phyloP scores from a whole-genome alignment of 108 stramenopile species.

The Stephanodiscus minutulus region DNA sequence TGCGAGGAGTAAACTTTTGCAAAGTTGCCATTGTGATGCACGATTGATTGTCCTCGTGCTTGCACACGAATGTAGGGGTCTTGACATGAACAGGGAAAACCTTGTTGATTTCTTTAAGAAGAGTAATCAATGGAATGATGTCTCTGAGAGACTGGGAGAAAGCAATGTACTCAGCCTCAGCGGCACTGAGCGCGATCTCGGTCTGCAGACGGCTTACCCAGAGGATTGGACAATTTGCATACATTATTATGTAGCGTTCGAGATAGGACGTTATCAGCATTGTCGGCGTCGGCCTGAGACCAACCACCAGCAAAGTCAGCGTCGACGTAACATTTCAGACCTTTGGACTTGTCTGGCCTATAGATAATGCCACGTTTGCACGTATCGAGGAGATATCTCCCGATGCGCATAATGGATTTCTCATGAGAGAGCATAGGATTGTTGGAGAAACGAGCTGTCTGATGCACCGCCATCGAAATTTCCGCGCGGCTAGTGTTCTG shows the following conservation, averaged over 20 bases:
- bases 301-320: constrained; percentile 52
- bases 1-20: constrained; percentile 34
- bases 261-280: background rate
- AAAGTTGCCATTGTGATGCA: constrained; percentile 21
- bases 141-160: background rate
- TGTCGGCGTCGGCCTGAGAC: constrained; percentile 2
- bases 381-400: constrained; percentile 49
- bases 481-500: constrained; percentile 28
- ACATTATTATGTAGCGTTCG: constrained; percentile 28
- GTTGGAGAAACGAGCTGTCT: constrained; percentile 49
- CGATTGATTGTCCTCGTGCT: constrained; percentile 4
- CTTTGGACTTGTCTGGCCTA: constrained; percentile 5
- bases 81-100: background rate
- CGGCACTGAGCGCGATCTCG: constrained; percentile 13
- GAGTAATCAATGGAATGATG: constrained; percentile 5
- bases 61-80: background rate
- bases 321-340: constrained; percentile 45
- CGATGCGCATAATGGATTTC: constrained; percentile 43
- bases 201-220: background rate
- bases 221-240: constrained; percentile 18
- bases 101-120: constrained; percentile 5
- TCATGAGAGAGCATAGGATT: constrained; percentile 48
- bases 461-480: constrained; percentile 39
- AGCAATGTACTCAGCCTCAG: constrained; percentile 18
- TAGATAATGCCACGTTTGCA: constrained; percentile 15